Conservation (phyloP, 169 alveolate species). For the Cryptosporidium sp. region DNA sequence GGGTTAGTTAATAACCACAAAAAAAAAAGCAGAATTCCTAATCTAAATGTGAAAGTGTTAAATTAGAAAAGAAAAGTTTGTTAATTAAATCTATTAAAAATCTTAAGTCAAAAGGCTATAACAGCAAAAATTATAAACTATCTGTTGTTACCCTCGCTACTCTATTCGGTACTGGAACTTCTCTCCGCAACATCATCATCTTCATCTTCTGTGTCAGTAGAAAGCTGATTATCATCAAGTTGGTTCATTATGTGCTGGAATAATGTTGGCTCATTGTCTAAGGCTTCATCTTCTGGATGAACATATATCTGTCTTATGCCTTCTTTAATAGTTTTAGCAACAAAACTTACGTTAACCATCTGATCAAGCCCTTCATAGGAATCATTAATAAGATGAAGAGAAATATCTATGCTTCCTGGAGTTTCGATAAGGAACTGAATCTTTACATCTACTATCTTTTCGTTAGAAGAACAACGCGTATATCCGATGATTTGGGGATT, state of each 20-base stretch:
- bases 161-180: neutral
- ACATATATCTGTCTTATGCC: constrained; percentile 81
- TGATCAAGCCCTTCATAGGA: constrained; percentile 86
- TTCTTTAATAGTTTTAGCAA: constrained; percentile 79
- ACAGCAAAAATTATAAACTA: neutral
- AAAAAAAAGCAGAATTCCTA: neutral
- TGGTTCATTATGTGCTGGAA: constrained; percentile 87
- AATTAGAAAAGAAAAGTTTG: neutral
- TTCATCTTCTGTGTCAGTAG: constrained; percentile 86
- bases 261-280: constrained; percentile 88
- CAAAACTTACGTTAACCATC: constrained; percentile 77
- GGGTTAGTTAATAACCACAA: neutral
- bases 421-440: constrained; percentile 84
- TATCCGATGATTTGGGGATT: constrained; percentile 80
- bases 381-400: constrained; percentile 82
- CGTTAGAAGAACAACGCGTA: constrained; percentile 82
- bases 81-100: neutral
- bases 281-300: constrained; percentile 88
- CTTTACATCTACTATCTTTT: constrained; percentile 80
- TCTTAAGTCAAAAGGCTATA: constrained; percentile 3
- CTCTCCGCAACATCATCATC: constrained; percentile 54
- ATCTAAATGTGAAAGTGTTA: neutral
- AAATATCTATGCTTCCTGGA: constrained; percentile 81
- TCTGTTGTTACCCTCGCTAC: neutral
- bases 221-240: constrained; percentile 79